These are phyloP conservation scores for Tagetes erecta DNA, from an alignment of 129 eudicot species.

Conservation along the genomic window DNA sequence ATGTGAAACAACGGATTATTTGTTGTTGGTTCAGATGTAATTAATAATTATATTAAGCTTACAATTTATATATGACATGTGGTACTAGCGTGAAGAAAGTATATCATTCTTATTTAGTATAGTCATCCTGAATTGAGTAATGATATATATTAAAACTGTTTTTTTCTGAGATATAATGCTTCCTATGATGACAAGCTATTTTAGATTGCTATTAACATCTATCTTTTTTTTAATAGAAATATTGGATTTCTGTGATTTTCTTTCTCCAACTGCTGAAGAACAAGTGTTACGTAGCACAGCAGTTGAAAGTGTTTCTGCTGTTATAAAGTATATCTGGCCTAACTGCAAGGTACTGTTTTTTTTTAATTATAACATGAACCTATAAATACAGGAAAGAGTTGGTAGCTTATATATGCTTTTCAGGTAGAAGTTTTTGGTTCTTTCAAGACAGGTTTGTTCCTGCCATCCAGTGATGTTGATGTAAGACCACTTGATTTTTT, in stretches of 20 bases:
- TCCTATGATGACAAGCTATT: constrained; percentile 5
- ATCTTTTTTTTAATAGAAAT: constrained; percentile 54
- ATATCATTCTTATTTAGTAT: background rate
- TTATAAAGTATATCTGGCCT: constrained; percentile 87
- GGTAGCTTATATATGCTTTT: constrained; percentile 22
- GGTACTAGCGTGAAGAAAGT: background rate
- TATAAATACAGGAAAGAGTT: background rate
- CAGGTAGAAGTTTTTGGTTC: constrained; percentile 96
- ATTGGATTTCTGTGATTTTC: constrained; percentile 85
- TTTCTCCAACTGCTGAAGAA: constrained; percentile 91
- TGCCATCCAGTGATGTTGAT: constrained; percentile 90
- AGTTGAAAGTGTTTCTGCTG: constrained; percentile 69
- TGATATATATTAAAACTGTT: background rate
- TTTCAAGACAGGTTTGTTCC: constrained; percentile 83
- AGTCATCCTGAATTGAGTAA: background rate
- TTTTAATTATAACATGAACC: background rate
- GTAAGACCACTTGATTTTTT: constrained; percentile 43
- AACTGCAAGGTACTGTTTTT: constrained; percentile 52
- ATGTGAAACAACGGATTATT: background rate
- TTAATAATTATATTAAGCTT: background rate
- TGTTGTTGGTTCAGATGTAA: background rate
- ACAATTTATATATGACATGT: background rate
- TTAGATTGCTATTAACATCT: background rate
- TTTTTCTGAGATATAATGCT: background rate
- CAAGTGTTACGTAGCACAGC: constrained; percentile 67